Percentiles rank a stretch among this genome's conserved stretches.
Conservation (phyloP, 1,284 basidiomycete species). For the Boletus albobrunnescens region DNA sequence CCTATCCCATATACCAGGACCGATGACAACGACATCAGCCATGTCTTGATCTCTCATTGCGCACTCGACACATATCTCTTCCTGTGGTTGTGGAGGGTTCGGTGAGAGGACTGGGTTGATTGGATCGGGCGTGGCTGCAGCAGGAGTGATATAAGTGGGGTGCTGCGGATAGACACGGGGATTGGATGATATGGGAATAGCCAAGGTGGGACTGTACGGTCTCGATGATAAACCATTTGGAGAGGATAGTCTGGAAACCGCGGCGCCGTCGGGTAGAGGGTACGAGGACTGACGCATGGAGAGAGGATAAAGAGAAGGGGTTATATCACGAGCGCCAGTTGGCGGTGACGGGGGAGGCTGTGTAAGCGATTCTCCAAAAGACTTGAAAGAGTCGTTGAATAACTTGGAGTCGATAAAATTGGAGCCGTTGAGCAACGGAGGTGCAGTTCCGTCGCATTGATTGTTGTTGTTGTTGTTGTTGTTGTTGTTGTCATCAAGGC, state of each 20-base stretch:
- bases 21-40: constrained; percentile 89
- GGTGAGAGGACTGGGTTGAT: constrained; percentile 59
- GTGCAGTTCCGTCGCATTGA: constrained; percentile 28
- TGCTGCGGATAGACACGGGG: constrained; percentile 68
- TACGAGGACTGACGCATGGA: constrained; percentile 45
- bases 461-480: constrained; percentile 32
- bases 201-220: constrained; percentile 43
- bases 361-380: constrained; percentile 24
- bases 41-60: constrained; percentile 99
- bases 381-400: constrained; percentile 32
- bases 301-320: constrained; percentile 35
- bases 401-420: constrained; percentile 28
- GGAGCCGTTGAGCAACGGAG: constrained; percentile 33
- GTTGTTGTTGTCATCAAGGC: constrained; percentile 41
- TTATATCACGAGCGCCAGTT: constrained; percentile 28
- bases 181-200: constrained; percentile 56
- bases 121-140: constrained; percentile 46
- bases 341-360: constrained; percentile 25
- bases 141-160: constrained; percentile 68
- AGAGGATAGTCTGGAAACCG: constrained; percentile 32
- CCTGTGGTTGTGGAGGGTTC: constrained; percentile 46
- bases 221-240: constrained; percentile 47
- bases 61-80: constrained; percentile 94
- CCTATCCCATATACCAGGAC: constrained; percentile 87
- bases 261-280: constrained; percentile 39